Evolutionary conservation across 2,329 filamentous ascomycete species (phyloP).

Genomic region (Ophiostoma pallidulum): DNA sequence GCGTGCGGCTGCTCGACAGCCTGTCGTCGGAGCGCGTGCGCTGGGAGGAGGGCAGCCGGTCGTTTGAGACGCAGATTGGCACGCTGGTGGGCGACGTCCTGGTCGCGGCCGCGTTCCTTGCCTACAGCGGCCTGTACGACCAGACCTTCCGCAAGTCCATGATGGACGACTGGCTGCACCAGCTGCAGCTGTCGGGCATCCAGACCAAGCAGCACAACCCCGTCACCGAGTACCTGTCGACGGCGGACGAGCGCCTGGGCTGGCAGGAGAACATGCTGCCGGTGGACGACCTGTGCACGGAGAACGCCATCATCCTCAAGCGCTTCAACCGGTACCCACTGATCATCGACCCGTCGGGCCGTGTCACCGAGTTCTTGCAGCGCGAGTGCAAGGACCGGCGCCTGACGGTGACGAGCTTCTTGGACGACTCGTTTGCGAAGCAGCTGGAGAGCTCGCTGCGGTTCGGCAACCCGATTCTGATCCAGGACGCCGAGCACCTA

Average conservation of each 20-base stretch:
- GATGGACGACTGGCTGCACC: constrained; percentile 95
- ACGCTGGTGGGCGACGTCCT: constrained; percentile 94
- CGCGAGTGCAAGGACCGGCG: constrained; percentile 79
- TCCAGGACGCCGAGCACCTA: constrained; percentile 94
- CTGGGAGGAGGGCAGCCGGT: constrained; percentile 97
- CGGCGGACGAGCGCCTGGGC: constrained; percentile 83
- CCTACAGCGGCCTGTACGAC: constrained; percentile 94
- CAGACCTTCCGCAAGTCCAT: constrained; percentile 97
- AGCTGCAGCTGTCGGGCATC: constrained; percentile 87
- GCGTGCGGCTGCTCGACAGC: constrained; percentile 87
- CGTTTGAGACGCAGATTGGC: constrained; percentile 95
- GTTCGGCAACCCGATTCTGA: constrained; percentile 96
- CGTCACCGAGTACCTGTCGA: constrained; percentile 91
- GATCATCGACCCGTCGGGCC: constrained; percentile 94
- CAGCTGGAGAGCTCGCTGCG: constrained; percentile 93
- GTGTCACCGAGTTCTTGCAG: constrained; percentile 89
- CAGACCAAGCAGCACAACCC: constrained; percentile 89
- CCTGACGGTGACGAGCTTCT: constrained; percentile 92
- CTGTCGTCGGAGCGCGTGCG: constrained; percentile 84
- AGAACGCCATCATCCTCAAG: constrained; percentile 95
- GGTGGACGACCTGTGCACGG: constrained; percentile 94
- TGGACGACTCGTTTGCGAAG: constrained; percentile 97
- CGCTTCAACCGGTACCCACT: constrained; percentile 97
- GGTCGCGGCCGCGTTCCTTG: constrained; percentile 92
- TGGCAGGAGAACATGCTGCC: constrained; percentile 94